Base-by-base conservation (phyloP, 1,284 basidiomycete species). In the Tremellales sp. region DNA sequence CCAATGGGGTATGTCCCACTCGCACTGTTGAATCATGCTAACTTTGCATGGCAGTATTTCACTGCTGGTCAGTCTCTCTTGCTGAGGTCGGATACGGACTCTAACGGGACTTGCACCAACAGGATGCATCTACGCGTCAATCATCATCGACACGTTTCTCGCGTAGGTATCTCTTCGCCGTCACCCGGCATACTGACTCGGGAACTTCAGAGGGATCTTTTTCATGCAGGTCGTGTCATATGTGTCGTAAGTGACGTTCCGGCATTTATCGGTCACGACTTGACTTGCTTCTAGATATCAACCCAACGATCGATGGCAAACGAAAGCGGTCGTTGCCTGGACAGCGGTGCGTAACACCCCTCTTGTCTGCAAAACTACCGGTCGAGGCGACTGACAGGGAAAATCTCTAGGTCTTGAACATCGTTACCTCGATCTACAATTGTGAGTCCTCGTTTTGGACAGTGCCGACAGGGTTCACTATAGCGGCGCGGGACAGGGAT, bases 221-320 rank as follows among this genome's bases (percentile, higher is more conserved):
- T 32, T 48, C 12, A 41, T 51, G 34, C 50, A 53, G 42, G n/a
- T 56, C 12, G 25, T 45, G 19, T 40, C 34, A 12, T 60, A 57
- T 44, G 54, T 40, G 38, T 43, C 44, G n/a, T n/a, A n/a, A n/a
- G n/a, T n/a, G n/a, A n/a, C n/a, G n/a, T n/a, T n/a, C n/a, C n/a
- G n/a, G n/a, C n/a, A n/a, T n/a, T n/a, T n/a, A n/a, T n/a, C n/a
- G n/a, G n/a, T n/a, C n/a, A n/a, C n/a, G n/a, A n/a, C n/a, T n/a
- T n/a, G n/a, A n/a, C n/a, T n/a, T n/a, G n/a, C n/a, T n/a, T n/a
- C n/a, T n/a, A n/a, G n/a, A n/a, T 52, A 50, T 26, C 53, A 54
- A 33, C 39, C 37, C 21, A 44, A 38, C 12, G 53, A 54, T 34
- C 14, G 27, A n/a, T 40, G 25, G 29, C 48, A 43, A 46, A 51